Evolutionary conservation across 345 rosid species (phyloP).

Genomic region (Corymbia maculata): DNA sequence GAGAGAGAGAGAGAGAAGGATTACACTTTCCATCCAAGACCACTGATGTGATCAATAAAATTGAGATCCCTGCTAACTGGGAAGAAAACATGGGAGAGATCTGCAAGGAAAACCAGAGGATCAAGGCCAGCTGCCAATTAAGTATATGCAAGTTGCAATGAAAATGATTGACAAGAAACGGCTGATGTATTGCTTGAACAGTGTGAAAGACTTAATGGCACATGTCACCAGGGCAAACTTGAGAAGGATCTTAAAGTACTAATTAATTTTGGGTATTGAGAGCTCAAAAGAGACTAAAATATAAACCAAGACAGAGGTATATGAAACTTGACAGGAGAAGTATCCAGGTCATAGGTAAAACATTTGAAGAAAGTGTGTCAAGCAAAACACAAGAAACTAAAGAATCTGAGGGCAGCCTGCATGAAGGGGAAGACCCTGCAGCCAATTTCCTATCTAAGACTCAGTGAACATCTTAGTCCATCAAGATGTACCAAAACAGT

Average conservation of each 20-base stretch:
- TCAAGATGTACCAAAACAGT: neutral
- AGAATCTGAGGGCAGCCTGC: neutral
- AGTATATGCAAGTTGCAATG: neutral
- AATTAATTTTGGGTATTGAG: neutral
- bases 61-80: conserved; percentile 54
- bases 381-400: neutral
- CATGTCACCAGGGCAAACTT: neutral
- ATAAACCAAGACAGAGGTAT: neutral
- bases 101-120: conserved; percentile 13
- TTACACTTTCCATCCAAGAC: conserved; percentile 95
- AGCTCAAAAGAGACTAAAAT: neutral
- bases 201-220: neutral
- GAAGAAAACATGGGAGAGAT: conserved; percentile 66
- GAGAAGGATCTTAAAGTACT: neutral
- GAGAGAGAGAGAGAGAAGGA: conserved; percentile 9
- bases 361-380: neutral
- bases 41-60: conserved; percentile 81
- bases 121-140: neutral
- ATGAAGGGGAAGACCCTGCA: neutral
- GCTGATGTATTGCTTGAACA: neutral
- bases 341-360: neutral
- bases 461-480: neutral
- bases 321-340: neutral
- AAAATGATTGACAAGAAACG: neutral
- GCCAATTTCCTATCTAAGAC: neutral